Evolutionary conservation across 306 rosid species (phyloP).

Genomic region (Cucurbita pepo): DNA sequence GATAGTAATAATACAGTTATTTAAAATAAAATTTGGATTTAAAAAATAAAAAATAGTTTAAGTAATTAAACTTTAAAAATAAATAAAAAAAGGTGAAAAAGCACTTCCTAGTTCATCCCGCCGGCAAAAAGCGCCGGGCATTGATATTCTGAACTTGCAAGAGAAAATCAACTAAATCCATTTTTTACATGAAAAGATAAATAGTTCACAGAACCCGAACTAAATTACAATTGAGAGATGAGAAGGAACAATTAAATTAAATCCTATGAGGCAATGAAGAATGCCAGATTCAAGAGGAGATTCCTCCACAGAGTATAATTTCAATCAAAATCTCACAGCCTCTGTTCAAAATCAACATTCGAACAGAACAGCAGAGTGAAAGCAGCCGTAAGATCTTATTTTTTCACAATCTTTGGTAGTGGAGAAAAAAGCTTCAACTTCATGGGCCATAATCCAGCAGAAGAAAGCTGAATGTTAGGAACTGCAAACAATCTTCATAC

Average conservation of each 20-base stretch:
- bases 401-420: background rate
- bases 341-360: background rate
- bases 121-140: background rate
- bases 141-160: background rate
- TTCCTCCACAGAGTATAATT: background rate
- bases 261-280: background rate
- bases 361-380: background rate
- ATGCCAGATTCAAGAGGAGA: no score
- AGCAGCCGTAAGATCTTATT: background rate
- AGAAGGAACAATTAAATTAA: background rate
- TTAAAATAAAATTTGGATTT: no score
- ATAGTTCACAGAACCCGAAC: background rate
- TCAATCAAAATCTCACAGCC: background rate
- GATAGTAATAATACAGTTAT: no score
- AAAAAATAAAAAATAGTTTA: no score
- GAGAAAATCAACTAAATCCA: background rate
- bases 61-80: no score
- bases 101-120: background rate
- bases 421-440: background rate
- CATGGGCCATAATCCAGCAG: background rate
- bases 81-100: no score
- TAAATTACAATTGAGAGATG: conserved; percentile 1
- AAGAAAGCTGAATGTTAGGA: background rate
- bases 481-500: background rate
- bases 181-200: background rate